Percentiles rank a stretch among this genome's conserved stretches.
These are phyloP conservation scores for Rosa multiflora DNA, from an alignment of 306 rosid genomes.

Conservation along the genomic window DNA sequence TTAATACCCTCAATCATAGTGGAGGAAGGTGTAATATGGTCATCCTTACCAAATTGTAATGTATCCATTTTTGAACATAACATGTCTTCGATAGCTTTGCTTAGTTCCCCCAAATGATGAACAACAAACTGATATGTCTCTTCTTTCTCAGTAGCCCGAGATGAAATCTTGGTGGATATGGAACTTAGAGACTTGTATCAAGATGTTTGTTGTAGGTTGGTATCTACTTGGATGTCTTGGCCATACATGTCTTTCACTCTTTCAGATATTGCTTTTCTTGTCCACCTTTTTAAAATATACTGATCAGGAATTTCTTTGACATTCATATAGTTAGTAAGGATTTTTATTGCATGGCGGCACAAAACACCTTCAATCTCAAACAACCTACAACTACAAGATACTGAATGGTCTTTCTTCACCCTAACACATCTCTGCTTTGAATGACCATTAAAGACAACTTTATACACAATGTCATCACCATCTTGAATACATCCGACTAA, in stretches of 20 bases:
- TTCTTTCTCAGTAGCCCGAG: neutral
- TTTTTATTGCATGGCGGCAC: neutral
- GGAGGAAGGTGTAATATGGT: neutral
- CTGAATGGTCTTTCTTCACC: neutral
- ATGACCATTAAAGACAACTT: neutral
- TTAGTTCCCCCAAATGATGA: neutral
- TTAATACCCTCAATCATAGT: neutral
- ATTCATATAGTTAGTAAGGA: neutral
- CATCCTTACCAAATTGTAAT: neutral
- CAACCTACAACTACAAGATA: neutral
- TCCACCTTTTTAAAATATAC: neutral
- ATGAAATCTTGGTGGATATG: constrained; percentile 4
- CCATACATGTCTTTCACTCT: neutral
- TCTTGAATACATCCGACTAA: neutral
- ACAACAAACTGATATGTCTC: neutral
- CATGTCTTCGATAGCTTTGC: neutral
- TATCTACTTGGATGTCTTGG: neutral
- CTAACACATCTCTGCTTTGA: neutral
- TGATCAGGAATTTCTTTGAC: neutral
- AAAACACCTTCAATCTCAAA: neutral
- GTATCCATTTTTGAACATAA: neutral
- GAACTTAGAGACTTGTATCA: neutral
- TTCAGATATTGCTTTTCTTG: neutral
- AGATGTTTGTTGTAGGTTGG: neutral
- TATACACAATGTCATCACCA: neutral